Conservation (phyloP, 176 grass and related monocot species). For the Secale cereale region DNA sequence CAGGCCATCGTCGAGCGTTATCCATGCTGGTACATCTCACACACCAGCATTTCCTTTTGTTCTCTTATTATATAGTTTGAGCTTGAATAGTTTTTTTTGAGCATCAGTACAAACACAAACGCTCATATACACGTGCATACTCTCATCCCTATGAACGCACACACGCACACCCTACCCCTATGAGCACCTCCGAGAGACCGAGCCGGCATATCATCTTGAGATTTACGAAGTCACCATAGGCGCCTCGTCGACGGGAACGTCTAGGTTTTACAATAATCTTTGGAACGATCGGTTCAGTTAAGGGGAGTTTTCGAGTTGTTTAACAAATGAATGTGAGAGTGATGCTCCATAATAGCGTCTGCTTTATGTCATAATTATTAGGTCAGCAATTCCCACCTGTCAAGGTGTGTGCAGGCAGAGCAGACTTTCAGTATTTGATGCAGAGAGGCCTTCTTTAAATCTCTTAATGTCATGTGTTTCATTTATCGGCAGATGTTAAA, state of each 20-base stretch:
- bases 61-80: background rate
- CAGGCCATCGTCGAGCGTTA: constrained; percentile 73
- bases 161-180: too few species aligned
- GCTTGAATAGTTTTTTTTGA: background rate
- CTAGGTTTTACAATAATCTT: too few species aligned
- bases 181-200: too few species aligned
- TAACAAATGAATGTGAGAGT: constrained; percentile 39
- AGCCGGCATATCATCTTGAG: too few species aligned
- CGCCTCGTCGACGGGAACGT: background rate
- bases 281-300: constrained; percentile 15
- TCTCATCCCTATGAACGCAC: too few species aligned
- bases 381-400: constrained; percentile 18
- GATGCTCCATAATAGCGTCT: background rate
- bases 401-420: constrained; percentile 16
- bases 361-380: constrained; percentile 21
- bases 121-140: too few species aligned
- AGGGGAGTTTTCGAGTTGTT: constrained; percentile 20
- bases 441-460: background rate
- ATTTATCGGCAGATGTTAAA: background rate
- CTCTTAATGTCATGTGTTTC: constrained; percentile 12
- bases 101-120: too few species aligned
- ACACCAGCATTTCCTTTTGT: background rate
- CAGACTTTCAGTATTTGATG: background rate
- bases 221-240: too few species aligned
- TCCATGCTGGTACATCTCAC: constrained; percentile 80